Base-by-base conservation (phyloP, 768 basidiomycete species). In the Lyophyllum decastes region DNA sequence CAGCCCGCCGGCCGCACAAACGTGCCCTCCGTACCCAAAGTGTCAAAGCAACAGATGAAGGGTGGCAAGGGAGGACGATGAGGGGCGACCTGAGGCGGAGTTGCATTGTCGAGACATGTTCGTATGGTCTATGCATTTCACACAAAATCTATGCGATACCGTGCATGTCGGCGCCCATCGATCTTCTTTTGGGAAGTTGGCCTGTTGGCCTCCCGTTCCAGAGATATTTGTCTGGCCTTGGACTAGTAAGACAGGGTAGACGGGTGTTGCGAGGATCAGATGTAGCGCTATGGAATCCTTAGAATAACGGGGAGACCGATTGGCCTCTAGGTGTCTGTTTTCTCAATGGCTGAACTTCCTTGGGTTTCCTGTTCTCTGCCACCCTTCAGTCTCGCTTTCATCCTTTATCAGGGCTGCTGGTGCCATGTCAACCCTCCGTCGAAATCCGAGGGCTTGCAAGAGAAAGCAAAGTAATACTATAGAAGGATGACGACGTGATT, bases 41-140 rank as follows among this genome's bases (percentile, higher is more conserved):
- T 95, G 44, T 93, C 93, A 70, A 98, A 95, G 80, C 94, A 96
- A 77, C 90, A 90, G 78, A 94, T 94, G 89, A 95, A 95, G 84
- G 94, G 93, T 71, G 85, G 88, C 68, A 89, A 90, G 78, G 83
- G 84, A 54, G 86, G 87, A 58, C 85, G 89, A 79, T 89, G 72
- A 86, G 66, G 62, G 50, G 27, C 49, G 56, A 53, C 27, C 48
- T 63, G 55, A 51, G 57, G 21, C 58, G 61, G 60, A 55, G 54
- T 17, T 55, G 57, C 56, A 61, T 54, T 57, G 57, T 60, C 50
- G 57, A 59, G 62, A 60, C 62, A 74, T 60, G 61, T 61, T 61
- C 63, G 58, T 71, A 68, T 66, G 69, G 58, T 57, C 45, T 62
- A 67, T 67, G 68, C 65, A 65, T 53, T 49, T 57, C 59, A 58